phyloP scores from a whole-genome alignment of 2,329 filamentous ascomycete genomes.

The Arthrinium puccinioides region DNA sequence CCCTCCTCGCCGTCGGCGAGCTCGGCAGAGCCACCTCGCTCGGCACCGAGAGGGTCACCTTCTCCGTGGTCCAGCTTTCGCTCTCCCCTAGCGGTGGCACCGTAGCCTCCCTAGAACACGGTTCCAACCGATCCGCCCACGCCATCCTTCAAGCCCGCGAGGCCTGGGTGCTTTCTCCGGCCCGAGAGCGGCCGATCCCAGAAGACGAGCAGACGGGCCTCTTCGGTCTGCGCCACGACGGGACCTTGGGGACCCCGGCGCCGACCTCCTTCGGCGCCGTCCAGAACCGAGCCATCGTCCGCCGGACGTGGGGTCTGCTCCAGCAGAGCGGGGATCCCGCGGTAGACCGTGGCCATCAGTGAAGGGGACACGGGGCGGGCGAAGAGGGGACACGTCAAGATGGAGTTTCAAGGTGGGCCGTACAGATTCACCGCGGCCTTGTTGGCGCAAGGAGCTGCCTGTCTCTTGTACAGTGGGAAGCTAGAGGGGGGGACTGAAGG shows the following conservation, averaged over 20 bases:
- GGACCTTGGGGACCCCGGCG: conserved; percentile 8
- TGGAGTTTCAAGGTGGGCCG: conserved; percentile 9
- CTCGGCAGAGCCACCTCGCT: conserved; percentile 6
- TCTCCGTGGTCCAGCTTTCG: conserved; percentile 7
- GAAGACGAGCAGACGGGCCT: conserved; percentile 4
- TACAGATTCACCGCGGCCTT: conserved; percentile 13
- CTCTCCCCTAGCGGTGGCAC: conserved; percentile 11
- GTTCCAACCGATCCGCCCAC: too few relatives aligned
- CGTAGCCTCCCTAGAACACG: conserved; percentile 8
- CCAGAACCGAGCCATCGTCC: conserved; percentile 10
- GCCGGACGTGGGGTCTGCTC: conserved; percentile 15
- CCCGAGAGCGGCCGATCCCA: not conserved
- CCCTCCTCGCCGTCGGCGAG: conserved; percentile 8
- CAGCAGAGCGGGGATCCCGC: conserved; percentile 4
- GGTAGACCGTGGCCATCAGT: conserved; percentile 3
- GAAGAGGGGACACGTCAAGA: conserved; percentile 8
- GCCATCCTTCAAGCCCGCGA: too few relatives aligned
- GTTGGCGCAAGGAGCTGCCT: conserved; percentile 12
- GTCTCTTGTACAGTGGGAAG: conserved; percentile 10
- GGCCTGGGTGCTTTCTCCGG: too few relatives aligned
- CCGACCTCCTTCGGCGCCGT: conserved; percentile 7
- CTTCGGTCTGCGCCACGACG: conserved; percentile 9
- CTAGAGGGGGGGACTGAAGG: conserved; percentile 5
- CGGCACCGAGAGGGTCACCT: conserved; percentile 11
- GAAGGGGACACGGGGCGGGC: not conserved